Conservation (phyloP, 1,139 yeast genomes). For the Debaryomyces singareniensis region DNA sequence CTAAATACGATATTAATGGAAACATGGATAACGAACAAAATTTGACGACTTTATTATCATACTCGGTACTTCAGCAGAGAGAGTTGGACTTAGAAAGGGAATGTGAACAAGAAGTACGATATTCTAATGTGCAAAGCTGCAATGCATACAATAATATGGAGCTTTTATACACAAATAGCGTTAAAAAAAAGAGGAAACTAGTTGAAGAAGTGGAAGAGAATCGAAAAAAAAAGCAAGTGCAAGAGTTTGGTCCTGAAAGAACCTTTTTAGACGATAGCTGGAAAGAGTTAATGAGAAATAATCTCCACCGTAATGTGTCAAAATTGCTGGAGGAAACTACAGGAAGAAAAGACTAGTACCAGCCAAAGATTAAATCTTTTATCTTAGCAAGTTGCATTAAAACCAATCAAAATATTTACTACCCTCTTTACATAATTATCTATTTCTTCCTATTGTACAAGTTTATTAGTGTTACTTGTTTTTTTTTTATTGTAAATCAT, state of each 20-base stretch:
- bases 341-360: too few species aligned
- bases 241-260: conserved; percentile 28
- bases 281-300: conserved; percentile 37
- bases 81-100: conserved; percentile 17
- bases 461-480: background rate
- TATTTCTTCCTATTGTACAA: background rate
- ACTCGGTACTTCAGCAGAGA: conserved; percentile 24
- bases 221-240: conserved; percentile 29
- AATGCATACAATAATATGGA: conserved; percentile 13
- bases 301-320: too few species aligned
- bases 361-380: too few species aligned
- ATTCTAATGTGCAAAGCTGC: conserved; percentile 14
- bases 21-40: conserved; percentile 8
- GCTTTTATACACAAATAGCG: conserved; percentile 10
- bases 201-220: conserved; percentile 23
- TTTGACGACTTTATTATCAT: conserved; percentile 22
- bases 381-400: too few species aligned
- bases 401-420: background rate
- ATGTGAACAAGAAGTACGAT: conserved; percentile 14
- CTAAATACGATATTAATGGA: conserved; percentile 5
- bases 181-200: conserved; percentile 22
- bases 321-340: too few species aligned
- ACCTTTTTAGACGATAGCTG: conserved; percentile 30
- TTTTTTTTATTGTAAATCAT: conserved; percentile 50
- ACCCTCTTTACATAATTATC: background rate